phyloP scores from a whole-genome alignment of 2,329 filamentous ascomycete genomes.

The Exophiala alcalophila region DNA sequence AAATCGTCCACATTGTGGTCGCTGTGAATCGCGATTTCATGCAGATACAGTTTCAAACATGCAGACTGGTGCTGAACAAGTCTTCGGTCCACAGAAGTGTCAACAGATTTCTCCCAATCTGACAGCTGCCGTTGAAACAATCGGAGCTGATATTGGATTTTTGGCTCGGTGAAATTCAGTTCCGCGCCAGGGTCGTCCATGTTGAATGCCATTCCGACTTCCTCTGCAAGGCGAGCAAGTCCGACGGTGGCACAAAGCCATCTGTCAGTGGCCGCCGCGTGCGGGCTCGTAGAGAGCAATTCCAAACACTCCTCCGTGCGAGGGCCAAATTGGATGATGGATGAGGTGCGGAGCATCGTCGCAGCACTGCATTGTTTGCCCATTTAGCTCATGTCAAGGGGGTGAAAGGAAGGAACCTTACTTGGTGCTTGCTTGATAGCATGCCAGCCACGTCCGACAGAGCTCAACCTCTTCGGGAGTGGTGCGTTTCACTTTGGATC shows the following conservation, averaged over 20 bases:
- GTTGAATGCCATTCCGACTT: constrained; percentile 62
- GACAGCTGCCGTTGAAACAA: constrained; percentile 63
- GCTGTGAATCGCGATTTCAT: constrained; percentile 68
- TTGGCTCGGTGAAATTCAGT: constrained; percentile 57
- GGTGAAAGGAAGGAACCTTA: constrained; percentile 42
- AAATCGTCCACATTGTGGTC: constrained; percentile 59
- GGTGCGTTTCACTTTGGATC: constrained; percentile 40
- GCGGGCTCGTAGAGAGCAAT: constrained; percentile 53
- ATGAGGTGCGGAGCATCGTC: constrained; percentile 56
- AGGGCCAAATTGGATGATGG: constrained; percentile 58
- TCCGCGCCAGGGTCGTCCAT: constrained; percentile 60
- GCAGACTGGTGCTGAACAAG: constrained; percentile 59
- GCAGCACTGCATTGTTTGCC: constrained; percentile 52
- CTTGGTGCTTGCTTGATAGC: constrained; percentile 55
- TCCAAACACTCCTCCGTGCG: constrained; percentile 62
- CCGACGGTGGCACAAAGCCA: constrained; percentile 56
- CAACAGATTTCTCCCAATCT: constrained; percentile 55
- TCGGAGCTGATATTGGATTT: constrained; percentile 62
- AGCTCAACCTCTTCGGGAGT: constrained; percentile 54
- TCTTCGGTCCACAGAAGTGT: constrained; percentile 49
- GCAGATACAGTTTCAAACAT: constrained; percentile 67
- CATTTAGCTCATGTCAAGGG: constrained; percentile 45
- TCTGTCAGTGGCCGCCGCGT: constrained; percentile 54
- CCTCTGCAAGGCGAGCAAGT: constrained; percentile 62
- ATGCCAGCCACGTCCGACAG: constrained; percentile 57